Base-by-base conservation (phyloP, 176 grass and related monocot species). In the Pontederia crassipes region DNA sequence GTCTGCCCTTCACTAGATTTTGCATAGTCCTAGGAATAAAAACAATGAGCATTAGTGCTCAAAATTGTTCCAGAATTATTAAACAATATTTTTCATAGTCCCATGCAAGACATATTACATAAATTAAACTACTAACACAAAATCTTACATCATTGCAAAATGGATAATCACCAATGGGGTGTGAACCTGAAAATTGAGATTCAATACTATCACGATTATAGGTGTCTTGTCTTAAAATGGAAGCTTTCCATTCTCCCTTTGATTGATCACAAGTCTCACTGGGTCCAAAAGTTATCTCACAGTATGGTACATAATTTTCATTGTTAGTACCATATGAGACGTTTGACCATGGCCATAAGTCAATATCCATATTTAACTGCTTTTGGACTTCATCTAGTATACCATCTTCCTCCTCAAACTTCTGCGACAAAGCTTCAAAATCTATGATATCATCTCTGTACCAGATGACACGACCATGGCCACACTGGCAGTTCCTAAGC, bases 361-460 rank as follows among this genome's bases (percentile, higher is more conserved):
- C 66, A 69, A 55, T 58, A 40, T 40, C 64, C 69, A 68, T 49
- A 55, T 57, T 63, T 74, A 77, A 73, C 46, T 35, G 57, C 64
- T 83, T 83, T 76, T 97, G 82, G 49, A 91, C 85, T 28, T 85
- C 78, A 20, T 82, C 81, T 55, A 61, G 57, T 16, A 79, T 52
- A 11, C 11, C 32, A 50, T 79, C 61, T 66, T 85, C 75, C 47
- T 64, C 51, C 65, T 85, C 87, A 67, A 85, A 90, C 64, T 74
- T 85, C 65, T 70, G 76, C 45, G 82, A 88, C 49, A 92, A 32
- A 75, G 79, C 81, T 52, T 92, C 87, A 61, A 98, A 58, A 53
- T 88, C 81, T 46, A 65, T 50, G 75, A 86, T 80, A 73, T 98
- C 77, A 47, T 88, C 83, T 77, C 87, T 85, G 63, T 81, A 12